These are phyloP conservation scores for Sugiyamaella japonica DNA, from an alignment of 1,139 yeast genomes.

Conservation along the genomic window DNA sequence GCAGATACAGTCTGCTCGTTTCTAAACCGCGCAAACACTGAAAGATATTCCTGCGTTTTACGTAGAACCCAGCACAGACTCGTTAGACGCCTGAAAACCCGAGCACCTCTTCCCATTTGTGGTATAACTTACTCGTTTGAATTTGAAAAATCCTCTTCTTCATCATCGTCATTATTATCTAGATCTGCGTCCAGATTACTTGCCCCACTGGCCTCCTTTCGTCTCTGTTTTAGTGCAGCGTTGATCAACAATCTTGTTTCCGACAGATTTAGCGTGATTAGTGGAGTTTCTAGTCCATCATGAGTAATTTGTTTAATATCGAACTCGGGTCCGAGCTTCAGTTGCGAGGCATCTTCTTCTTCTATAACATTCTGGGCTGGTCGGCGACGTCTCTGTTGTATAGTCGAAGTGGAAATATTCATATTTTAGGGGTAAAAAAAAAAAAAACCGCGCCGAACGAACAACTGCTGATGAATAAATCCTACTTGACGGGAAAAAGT, in stretches of 20 bases:
- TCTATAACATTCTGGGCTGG: slow-evolving; percentile 56
- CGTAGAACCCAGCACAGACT: slow-evolving; percentile 61
- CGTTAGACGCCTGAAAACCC: slow-evolving; percentile 2
- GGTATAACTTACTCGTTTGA: slow-evolving; percentile 44
- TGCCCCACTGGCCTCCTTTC: slow-evolving; percentile 49
- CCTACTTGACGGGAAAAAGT: slow-evolving; percentile 6
- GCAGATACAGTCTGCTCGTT: slow-evolving; percentile 92
- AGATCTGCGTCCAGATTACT: slow-evolving; percentile 40
- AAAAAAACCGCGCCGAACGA: not conserved
- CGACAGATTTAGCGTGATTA: slow-evolving; percentile 81
- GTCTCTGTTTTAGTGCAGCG: slow-evolving; percentile 84
- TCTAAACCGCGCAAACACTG: slow-evolving; percentile 84
- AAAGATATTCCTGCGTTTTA: slow-evolving; percentile 84
- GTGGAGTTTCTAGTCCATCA: slow-evolving; percentile 71
- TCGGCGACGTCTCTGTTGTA: slow-evolving; percentile 77
- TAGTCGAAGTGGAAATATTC: slow-evolving; percentile 89
- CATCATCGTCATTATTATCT: slow-evolving; percentile 42
- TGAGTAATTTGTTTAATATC: slow-evolving; percentile 78
- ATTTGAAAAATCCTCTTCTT: slow-evolving; percentile 44
- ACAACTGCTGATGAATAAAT: not conserved
- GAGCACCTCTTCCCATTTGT: too few species aligned
- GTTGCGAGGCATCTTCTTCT: slow-evolving; percentile 86
- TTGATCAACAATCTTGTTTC: slow-evolving; percentile 88
- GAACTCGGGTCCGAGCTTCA: slow-evolving; percentile 91
- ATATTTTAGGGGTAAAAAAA: slow-evolving; percentile 40